Base-by-base conservation (phyloP, 148 eudicot genomes). In the Drosera capensis region DNA sequence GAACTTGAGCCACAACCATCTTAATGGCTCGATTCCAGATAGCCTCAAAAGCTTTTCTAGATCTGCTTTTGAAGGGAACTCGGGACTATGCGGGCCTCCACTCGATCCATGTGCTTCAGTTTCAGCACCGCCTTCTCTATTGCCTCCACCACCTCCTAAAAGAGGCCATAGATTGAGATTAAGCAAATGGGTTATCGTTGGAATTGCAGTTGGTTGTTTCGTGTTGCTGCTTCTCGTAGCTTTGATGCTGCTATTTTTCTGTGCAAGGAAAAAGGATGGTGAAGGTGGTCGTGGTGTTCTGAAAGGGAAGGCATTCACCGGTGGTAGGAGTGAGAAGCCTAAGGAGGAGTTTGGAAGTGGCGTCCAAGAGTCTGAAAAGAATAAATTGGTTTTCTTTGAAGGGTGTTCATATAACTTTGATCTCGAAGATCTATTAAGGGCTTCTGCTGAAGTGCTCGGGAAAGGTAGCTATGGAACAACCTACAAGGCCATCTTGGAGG, bases 401-500 rank as follows among this genome's bases (percentile, higher is more conserved):
- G 88, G 88, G 0, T 73, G 82, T 52, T 52, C 82, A 1, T 90
- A 67, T 26, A 80, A 67, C 65, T 85, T 84, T 29, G 88, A 90
- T 73, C 85, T 90, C 0, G 99, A 90, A 72, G 99, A 90, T 57
- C 55, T 90, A 25, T 68, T 90, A 25, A 75, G 99, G 64, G 99
- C 99, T 50, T 90, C 99, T 0, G 99, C 99, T 2, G 99, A 90
- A 54, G 93, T 90, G 40, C 84, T 90, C 28, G 99, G 99, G 18
- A 90, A 90, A 65, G 99, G 99, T 34, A 78, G 76, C 47, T 78
- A 75, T 48, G 99, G 99, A 46, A 90, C 99, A 8, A 57, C 95
- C 1, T 90, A 90, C 53, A 90, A 85, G 64, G 99, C 99, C 9
- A 73, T 73, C 55, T 43, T 90, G 49, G 99, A 90, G 30, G 99